phyloP scores from a whole-genome alignment of 495 filamentous ascomycete species.

The Penicillium dipodomyicola region DNA sequence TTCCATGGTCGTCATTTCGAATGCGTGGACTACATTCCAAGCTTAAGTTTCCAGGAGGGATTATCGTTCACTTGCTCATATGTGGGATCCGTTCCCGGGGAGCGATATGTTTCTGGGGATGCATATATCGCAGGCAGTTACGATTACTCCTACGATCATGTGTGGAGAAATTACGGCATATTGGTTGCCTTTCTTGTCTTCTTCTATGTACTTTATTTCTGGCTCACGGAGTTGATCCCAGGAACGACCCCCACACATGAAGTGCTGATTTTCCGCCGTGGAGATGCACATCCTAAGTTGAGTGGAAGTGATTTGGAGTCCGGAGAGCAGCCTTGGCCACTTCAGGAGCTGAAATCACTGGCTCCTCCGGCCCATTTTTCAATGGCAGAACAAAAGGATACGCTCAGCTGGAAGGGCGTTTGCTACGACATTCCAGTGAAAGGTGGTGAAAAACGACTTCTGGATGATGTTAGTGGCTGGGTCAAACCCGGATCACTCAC shows the following conservation, averaged over 20 bases:
- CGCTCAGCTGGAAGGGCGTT: constrained; percentile 75
- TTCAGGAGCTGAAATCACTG: constrained; percentile 27
- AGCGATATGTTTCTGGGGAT: constrained; percentile 51
- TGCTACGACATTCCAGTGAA: constrained; percentile 67
- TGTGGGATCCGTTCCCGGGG: constrained; percentile 54
- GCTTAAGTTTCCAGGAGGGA: constrained; percentile 46
- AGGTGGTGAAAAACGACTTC: constrained; percentile 54
- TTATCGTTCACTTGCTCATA: constrained; percentile 46
- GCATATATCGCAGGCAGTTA: constrained; percentile 55
- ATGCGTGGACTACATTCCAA: constrained; percentile 51
- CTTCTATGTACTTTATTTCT: constrained; percentile 51
- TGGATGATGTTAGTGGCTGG: constrained; percentile 64
- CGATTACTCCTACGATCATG: constrained; percentile 53
- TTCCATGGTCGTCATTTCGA: constrained; percentile 54
- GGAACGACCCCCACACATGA: constrained; percentile 17
- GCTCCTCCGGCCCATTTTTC: constrained; percentile 23
- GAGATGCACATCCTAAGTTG: constrained; percentile 37
- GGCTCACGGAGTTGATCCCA: constrained; percentile 34
- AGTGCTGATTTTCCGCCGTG: constrained; percentile 42
- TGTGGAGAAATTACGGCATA: constrained; percentile 68
- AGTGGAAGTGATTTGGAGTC: constrained; percentile 25
- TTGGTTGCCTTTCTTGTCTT: constrained; percentile 62
- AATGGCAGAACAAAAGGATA: constrained; percentile 53
- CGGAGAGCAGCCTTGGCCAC: constrained; percentile 15
- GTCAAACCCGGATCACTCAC: constrained; percentile 69